Conservation (phyloP, 192 early-diverging fungal species). For the Podila clonocystis region DNA sequence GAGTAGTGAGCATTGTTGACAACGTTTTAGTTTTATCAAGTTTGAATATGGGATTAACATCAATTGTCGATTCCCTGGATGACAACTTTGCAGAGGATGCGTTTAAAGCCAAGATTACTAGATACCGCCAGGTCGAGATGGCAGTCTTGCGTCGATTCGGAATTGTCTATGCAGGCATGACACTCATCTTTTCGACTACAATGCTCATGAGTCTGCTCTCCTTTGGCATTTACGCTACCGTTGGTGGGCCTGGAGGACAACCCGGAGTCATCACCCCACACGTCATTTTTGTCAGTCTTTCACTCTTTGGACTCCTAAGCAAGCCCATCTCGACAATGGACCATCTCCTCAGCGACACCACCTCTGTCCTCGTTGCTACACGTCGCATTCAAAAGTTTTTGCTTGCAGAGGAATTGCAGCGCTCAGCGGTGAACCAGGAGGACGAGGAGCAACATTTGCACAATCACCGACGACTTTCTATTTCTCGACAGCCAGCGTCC, state of each 20-base stretch:
- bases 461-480: conserved; percentile 21
- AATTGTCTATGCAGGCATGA: conserved; percentile 29
- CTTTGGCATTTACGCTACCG: conserved; percentile 26
- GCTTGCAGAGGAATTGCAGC: conserved; percentile 33
- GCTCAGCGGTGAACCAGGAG: background rate
- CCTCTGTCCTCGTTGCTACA: conserved; percentile 65
- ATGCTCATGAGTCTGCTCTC: conserved; percentile 47
- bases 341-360: conserved; percentile 60
- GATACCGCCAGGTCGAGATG: conserved; percentile 30
- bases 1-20: background rate
- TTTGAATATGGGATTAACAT: background rate
- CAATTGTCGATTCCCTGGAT: no score
- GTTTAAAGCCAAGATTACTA: conserved; percentile 19
- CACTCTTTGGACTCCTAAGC: conserved; percentile 39
- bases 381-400: conserved; percentile 60
- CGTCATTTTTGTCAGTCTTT: conserved; percentile 34
- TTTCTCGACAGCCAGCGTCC: background rate
- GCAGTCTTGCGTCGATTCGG: conserved; percentile 31
- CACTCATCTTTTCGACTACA: conserved; percentile 26
- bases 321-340: conserved; percentile 42
- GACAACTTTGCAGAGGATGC: conserved; percentile 17
- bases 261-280: conserved; percentile 35
- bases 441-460: conserved; percentile 28
- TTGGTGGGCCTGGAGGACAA: conserved; percentile 32
- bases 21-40: background rate